Percentiles rank a stretch among this genome's conserved stretches.
Evolutionary conservation across 345 rosid genomes (phyloP).

Genomic region (Carallia pectinifolia): DNA sequence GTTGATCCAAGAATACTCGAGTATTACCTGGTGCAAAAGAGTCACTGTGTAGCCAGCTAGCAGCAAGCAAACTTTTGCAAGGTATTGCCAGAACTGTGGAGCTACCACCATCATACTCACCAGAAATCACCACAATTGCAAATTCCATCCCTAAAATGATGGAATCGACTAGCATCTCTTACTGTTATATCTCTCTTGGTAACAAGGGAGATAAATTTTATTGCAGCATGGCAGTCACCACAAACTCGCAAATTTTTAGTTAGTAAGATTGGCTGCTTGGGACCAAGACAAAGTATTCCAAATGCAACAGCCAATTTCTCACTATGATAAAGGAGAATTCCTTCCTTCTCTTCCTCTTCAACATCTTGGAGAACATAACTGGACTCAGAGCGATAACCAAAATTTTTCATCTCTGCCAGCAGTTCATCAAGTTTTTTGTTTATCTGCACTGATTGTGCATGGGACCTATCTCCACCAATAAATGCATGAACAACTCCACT

Average conservation of each 20-base stretch:
- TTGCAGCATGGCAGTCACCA: slow-evolving; percentile 23
- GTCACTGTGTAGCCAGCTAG: too few species aligned
- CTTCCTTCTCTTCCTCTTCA: slow-evolving; percentile 38
- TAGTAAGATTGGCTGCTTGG: slow-evolving; percentile 18
- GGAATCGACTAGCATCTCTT: slow-evolving; percentile 35
- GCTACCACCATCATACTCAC: slow-evolving; percentile 2
- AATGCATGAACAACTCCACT: slow-evolving; percentile 33
- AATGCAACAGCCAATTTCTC: slow-evolving; percentile 38
- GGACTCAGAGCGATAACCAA: slow-evolving; percentile 31
- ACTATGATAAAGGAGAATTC: slow-evolving; percentile 29
- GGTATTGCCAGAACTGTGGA: too few species aligned
- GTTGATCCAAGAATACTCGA: too few species aligned
- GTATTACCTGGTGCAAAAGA: too few species aligned
- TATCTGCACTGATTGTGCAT: slow-evolving; percentile 31
- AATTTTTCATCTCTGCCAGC: slow-evolving; percentile 26
- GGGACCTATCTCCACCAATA: slow-evolving; percentile 39
- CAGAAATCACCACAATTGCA: slow-evolving; percentile 34
- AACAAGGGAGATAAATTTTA: slow-evolving; percentile 49
- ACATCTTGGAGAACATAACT: slow-evolving; percentile 32
- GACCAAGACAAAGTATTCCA: slow-evolving; percentile 22
- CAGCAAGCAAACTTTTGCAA: too few species aligned
- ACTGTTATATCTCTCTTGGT: slow-evolving; percentile 29
- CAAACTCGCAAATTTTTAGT: slow-evolving; percentile 26
- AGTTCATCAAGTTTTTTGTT: slow-evolving; percentile 25
- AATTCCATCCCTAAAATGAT: slow-evolving; percentile 31